These are phyloP conservation scores for Zygoascus ofunaensis DNA, from an alignment of 805 yeast species.

Conservation along the genomic window DNA sequence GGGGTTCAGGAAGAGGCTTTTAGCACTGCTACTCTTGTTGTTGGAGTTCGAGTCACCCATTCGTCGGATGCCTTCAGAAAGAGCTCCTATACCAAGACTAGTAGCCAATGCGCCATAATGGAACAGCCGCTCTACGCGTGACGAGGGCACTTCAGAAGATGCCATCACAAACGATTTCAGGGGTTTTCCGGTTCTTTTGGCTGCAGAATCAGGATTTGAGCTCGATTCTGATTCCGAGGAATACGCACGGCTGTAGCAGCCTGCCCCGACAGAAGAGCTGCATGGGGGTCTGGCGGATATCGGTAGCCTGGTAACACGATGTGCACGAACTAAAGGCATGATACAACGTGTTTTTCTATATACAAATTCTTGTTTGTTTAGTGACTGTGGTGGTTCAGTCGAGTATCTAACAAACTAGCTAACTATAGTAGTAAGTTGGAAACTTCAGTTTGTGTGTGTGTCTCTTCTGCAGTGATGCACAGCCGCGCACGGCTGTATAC, in stretches of 20 bases:
- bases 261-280: not conserved
- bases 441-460: too few relatives aligned
- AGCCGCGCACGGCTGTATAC: too few relatives aligned
- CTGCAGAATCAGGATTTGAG: constrained; percentile 11
- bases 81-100: constrained; percentile 76
- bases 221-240: not conserved
- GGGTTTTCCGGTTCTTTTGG: too few relatives aligned
- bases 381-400: too few relatives aligned
- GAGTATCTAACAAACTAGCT: too few relatives aligned
- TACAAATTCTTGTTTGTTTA: too few relatives aligned
- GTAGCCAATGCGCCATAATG: constrained; percentile 94
- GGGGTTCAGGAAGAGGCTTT: constrained; percentile 68
- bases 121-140: constrained; percentile 78
- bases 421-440: too few relatives aligned
- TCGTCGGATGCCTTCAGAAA: constrained; percentile 66
- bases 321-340: too few relatives aligned
- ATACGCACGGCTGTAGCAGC: constrained; percentile 2
- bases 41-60: constrained; percentile 18
- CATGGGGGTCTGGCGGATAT: too few relatives aligned
- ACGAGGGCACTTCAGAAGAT: constrained; percentile 71
- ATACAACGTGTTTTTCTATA: too few relatives aligned
- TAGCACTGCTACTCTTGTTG: constrained; percentile 21
- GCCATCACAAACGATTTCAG: constrained; percentile 39
- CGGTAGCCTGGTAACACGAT: too few relatives aligned
- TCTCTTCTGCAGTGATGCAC: too few relatives aligned